Conservation (phyloP, 805 yeast species). For the Lachancea quebecensis region DNA sequence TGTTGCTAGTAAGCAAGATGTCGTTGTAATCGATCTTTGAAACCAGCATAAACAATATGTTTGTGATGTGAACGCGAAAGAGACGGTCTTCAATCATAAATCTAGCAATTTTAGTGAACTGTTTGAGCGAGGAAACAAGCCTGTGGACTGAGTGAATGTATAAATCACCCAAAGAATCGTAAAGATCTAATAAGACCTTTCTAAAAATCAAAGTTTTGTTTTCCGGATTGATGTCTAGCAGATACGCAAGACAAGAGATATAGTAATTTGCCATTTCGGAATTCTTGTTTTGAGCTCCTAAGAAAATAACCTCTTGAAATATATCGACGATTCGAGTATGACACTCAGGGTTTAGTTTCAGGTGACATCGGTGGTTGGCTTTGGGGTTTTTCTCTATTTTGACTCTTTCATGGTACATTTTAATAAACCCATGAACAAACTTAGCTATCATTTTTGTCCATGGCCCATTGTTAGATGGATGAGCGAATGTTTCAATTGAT, state of each 20-base stretch:
- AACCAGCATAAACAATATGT: constrained; percentile 59
- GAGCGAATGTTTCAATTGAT: constrained; percentile 72
- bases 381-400: constrained; percentile 40
- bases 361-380: constrained; percentile 18
- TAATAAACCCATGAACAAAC: constrained; percentile 52
- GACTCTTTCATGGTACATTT: constrained; percentile 52
- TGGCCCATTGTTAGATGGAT: constrained; percentile 89
- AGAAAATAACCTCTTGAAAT: constrained; percentile 47
- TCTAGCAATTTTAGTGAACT: constrained; percentile 57
- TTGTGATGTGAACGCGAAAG: constrained; percentile 71
- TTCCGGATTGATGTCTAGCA: constrained; percentile 56
- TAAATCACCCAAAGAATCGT: constrained; percentile 58
- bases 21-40: constrained; percentile 91
- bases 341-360: constrained; percentile 29
- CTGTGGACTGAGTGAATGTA: constrained; percentile 74
- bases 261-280: constrained; percentile 49
- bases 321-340: constrained; percentile 32
- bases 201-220: constrained; percentile 40
- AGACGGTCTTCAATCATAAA: constrained; percentile 56
- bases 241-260: constrained; percentile 50
- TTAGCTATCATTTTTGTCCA: constrained; percentile 73
- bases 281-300: constrained; percentile 77
- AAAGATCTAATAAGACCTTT: constrained; percentile 58
- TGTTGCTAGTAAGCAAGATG: constrained; percentile 58
- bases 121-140: constrained; percentile 61